Evolutionary conservation across 2,329 filamentous ascomycete genomes (phyloP), one percentile per base, ranked within the genome.

Genomic region (Penicillium brevicompactum): DNA sequence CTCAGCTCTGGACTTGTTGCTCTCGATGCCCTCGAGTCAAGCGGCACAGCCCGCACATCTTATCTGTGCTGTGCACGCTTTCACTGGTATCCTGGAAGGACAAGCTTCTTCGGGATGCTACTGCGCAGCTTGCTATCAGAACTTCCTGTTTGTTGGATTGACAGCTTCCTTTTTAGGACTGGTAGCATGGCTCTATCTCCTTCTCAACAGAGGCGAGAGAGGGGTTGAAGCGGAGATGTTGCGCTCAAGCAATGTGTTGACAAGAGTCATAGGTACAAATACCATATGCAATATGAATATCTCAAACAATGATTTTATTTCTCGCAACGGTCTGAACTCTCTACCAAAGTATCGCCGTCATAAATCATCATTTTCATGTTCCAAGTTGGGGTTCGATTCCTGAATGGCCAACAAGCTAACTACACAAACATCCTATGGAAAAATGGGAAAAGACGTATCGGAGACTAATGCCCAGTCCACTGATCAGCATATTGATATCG

Each of bases 401-500:
- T 27, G 24, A 27, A 27, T 5, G 8, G 24, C 8, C 24, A 27
- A 27, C 24, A 27, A 27, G 5, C 24, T 27, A 27, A 27, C 24
- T 8, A 27, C 8, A 27, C 24, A 27, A 8, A 27, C 5, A 27
- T 6, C 8, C 24, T 8, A 34, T 43, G 7, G 38, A 52, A 5
- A 5, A 34, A 52, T 46, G 18, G 46, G 37, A 14, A 16, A 14
- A 38, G 31, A 34, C 10, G 10, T 10, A 14, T 14, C 31, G 9
- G 31, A 34, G 13, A 14, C 13, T 27, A 37, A 24, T 21, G 41
- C n/a, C 43, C 40, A 49, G 38, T 40, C 13, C 32, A n/a, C 22
- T 48, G 18, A 42, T 61, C 46, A 37, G 5, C 14, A 44, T 14
- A 27, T 44, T n/a, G 58, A 63, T 11, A 27, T 55, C 14, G 59